A percentile compares a stretch with the other conserved stretches of the same genome.
Conservation (phyloP, 2,329 filamentous ascomycete genomes). For the Fusarium piperis region DNA sequence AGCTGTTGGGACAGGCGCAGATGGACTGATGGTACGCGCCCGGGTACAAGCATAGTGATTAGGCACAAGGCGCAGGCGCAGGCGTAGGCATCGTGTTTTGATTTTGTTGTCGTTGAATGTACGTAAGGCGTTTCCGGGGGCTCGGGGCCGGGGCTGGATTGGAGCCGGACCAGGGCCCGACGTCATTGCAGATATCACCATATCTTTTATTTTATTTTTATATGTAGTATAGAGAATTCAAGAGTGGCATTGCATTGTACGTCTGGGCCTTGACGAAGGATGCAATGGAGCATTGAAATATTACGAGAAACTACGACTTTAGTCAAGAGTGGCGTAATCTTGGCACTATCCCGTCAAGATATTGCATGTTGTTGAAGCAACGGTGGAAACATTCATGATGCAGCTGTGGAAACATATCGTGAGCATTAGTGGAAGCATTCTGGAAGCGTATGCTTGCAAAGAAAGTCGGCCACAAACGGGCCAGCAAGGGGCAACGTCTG, state of each 20-base stretch:
- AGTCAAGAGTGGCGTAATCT: not conserved
- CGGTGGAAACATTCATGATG: constrained; percentile 1
- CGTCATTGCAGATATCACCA: constrained; percentile 30
- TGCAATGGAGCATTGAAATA: not conserved
- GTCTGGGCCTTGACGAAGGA: not conserved
- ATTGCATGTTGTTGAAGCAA: constrained; percentile 6
- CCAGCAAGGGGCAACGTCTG: not conserved
- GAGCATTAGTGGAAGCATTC: constrained; percentile 7
- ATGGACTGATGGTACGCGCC: not conserved
- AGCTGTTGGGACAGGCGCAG: constrained; percentile 8
- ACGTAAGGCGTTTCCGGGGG: constrained; percentile 41
- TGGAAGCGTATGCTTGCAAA: constrained; percentile 1
- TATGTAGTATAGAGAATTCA: constrained; percentile 18
- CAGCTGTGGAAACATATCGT: not conserved
- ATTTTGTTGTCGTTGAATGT: constrained; percentile 35
- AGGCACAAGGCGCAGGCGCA: constrained; percentile 23
- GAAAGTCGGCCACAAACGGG: not conserved
- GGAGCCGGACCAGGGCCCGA: constrained; percentile 17
- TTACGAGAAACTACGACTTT: not conserved
- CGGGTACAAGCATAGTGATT: constrained; percentile 21
- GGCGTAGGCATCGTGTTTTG: constrained; percentile 21
- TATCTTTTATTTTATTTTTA: constrained; percentile 22
- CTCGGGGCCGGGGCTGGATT: constrained; percentile 12
- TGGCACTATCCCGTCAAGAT: not conserved
- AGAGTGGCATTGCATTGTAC: constrained; percentile 13